A percentile compares a stretch with the other conserved stretches of the same genome.
Evolutionary conservation across 1,284 basidiomycete species (phyloP).

Genomic region (Ustilago loliicola): DNA sequence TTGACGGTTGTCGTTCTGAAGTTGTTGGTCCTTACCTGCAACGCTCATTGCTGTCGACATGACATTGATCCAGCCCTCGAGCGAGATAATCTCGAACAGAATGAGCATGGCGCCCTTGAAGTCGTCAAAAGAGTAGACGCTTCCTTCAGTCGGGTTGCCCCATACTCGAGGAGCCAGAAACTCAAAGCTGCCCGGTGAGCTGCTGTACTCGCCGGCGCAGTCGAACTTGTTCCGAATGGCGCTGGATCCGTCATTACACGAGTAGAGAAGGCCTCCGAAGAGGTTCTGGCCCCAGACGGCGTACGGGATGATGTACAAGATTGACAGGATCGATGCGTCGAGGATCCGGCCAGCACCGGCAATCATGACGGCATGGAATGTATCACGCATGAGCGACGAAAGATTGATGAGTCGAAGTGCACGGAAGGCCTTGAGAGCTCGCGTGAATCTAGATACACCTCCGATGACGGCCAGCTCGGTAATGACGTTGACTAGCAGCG

Average conservation of each 20-base stretch:
- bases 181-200: conserved; percentile 73
- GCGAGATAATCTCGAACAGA: conserved; percentile 94
- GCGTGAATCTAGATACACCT: conserved; percentile 81
- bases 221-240: conserved; percentile 75
- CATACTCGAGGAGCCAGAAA: conserved; percentile 87
- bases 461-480: conserved; percentile 84
- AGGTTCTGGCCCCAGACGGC: conserved; percentile 97
- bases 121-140: conserved; percentile 89
- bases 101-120: conserved; percentile 89
- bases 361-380: conserved; percentile 91
- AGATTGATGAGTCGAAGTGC: conserved; percentile 89
- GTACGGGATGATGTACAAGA: conserved; percentile 94
- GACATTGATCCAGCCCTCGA: conserved; percentile 95
- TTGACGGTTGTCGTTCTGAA: conserved; percentile 61
- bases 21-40: conserved; percentile 73
- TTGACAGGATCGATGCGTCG: conserved; percentile 90
- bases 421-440: conserved; percentile 88
- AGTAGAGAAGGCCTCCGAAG: conserved; percentile 86
- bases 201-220: conserved; percentile 82
- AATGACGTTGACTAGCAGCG: conserved; percentile 84
- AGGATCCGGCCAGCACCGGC: conserved; percentile 87
- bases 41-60: conserved; percentile 87
- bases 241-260: conserved; percentile 80
- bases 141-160: conserved; percentile 86
- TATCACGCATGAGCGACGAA: conserved; percentile 79